These are phyloP conservation scores for Luzula sylvatica DNA, from an alignment of 176 grass and related monocot genomes.

Conservation along the genomic window DNA sequence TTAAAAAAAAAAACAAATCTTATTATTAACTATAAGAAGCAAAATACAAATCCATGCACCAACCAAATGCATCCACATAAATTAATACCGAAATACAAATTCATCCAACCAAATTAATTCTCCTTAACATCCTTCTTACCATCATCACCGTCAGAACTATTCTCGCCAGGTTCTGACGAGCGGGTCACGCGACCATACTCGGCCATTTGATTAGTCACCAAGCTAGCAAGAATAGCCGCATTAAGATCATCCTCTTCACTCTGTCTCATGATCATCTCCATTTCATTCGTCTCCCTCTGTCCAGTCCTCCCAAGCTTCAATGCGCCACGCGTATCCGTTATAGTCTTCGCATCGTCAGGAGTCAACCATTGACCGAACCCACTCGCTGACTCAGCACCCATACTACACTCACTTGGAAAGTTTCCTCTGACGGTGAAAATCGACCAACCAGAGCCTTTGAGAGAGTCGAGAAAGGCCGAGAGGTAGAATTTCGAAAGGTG, in stretches of 20 bases:
- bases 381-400: constrained; percentile 46
- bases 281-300: constrained; percentile 36
- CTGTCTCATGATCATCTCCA: constrained; percentile 48
- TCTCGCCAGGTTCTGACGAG: constrained; percentile 14
- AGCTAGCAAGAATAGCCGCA: constrained; percentile 85
- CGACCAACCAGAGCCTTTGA: constrained; percentile 89
- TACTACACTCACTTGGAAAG: constrained; percentile 82
- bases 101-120: no score
- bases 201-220: constrained; percentile 40
- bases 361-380: constrained; percentile 88
- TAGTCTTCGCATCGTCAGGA: constrained; percentile 63
- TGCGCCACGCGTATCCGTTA: constrained; percentile 69
- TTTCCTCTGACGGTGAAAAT: constrained; percentile 74
- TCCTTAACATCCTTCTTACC: not conserved
- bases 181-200: not conserved
- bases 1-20: not conserved
- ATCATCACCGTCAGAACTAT: constrained; percentile 17
- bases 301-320: not conserved
- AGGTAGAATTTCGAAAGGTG: constrained; percentile 93
- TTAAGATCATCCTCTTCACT: constrained; percentile 81
- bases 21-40: constrained; percentile 8
- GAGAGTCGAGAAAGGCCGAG: constrained; percentile 69
- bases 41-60: constrained; percentile 17
- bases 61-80: not conserved
- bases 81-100: no score